Percentiles rank a stretch among this genome's conserved stretches.
Conservation (phyloP, 1,284 basidiomycete species). For the Filobasidium uniguttulatum region DNA sequence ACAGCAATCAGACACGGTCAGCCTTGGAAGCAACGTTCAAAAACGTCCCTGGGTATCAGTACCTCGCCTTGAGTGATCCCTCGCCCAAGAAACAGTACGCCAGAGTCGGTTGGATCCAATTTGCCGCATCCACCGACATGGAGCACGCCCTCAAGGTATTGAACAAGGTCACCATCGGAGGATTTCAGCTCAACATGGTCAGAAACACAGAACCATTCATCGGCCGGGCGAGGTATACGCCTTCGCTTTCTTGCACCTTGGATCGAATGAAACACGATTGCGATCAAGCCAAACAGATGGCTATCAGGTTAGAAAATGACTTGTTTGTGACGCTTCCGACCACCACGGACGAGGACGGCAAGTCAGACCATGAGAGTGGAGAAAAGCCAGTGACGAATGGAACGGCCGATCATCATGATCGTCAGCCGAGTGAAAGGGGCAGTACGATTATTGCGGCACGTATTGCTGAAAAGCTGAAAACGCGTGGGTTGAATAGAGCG, state of each 20-base stretch:
- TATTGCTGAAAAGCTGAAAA: constrained; percentile 22
- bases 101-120: constrained; percentile 81
- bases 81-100: constrained; percentile 78
- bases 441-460: constrained; percentile 29
- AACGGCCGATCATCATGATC: constrained; percentile 4
- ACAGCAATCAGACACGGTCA: constrained; percentile 70
- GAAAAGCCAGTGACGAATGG: constrained; percentile 45
- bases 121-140: constrained; percentile 70
- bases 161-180: constrained; percentile 50
- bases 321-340: constrained; percentile 35
- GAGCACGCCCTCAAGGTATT: constrained; percentile 48
- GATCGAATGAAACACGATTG: constrained; percentile 66
- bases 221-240: constrained; percentile 60
- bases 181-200: constrained; percentile 77
- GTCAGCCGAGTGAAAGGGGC: constrained; percentile 24
- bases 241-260: constrained; percentile 62
- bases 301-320: constrained; percentile 54
- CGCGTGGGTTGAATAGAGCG: constrained; percentile 20
- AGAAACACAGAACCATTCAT: constrained; percentile 66
- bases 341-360: constrained; percentile 34
- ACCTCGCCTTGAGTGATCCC: constrained; percentile 79
- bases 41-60: constrained; percentile 37
- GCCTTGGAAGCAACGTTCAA: constrained; percentile 56
- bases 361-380: constrained; percentile 41
- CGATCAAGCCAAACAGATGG: constrained; percentile 54